Base-by-base conservation (phyloP, 257 asterid species). In the Solanum paucissectum region DNA sequence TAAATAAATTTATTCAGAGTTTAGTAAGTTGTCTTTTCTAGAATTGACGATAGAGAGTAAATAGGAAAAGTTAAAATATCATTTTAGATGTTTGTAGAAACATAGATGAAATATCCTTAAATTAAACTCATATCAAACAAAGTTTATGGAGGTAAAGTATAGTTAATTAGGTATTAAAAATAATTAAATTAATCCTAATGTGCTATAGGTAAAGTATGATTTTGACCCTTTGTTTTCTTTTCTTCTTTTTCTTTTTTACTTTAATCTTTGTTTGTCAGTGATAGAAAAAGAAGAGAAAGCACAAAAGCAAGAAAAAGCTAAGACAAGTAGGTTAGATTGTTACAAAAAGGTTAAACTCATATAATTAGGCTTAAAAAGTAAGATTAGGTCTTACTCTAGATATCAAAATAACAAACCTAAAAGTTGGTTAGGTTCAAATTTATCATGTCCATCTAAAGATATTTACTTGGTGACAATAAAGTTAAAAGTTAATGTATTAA, bases 281-380 rank as follows among this genome's bases (percentile, higher is more conserved):
- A 40, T 49, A 25, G 60, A 79, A 55, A 88, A 86, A 89, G 87
- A 89, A 88, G 89, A 90, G 88, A 86, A 88, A 83, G 90, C 87
- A 77, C 79, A 85, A 55, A 40, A 58, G 58, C 13, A 36, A 49
- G 84, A 73, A 38, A 68, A 46, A 87, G 52, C 29, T 8, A 66
- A 40, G 62, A 29, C 5, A 40, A 16, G 44, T 33, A 58, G 74
- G 64, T 68, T 76, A 27, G 29, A 77, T 36, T 75, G 79, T 69
- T 64, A 37, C 36, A n/a, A 40, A 72, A 83, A 89, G 75, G 85
- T 62, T 44, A 40, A 77, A 81, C 49, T 36, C 18, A 79, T 33
- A 83, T 42, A 55, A 14, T 75, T 87, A 74, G 42, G 75, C 71
- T 64, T 29, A 25, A 64, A 79, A 84, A 64, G 55, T 23, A 12